Evolutionary conservation across 2,329 filamentous ascomycete species (phyloP).

Genomic region (Microsporum audouinii): DNA sequence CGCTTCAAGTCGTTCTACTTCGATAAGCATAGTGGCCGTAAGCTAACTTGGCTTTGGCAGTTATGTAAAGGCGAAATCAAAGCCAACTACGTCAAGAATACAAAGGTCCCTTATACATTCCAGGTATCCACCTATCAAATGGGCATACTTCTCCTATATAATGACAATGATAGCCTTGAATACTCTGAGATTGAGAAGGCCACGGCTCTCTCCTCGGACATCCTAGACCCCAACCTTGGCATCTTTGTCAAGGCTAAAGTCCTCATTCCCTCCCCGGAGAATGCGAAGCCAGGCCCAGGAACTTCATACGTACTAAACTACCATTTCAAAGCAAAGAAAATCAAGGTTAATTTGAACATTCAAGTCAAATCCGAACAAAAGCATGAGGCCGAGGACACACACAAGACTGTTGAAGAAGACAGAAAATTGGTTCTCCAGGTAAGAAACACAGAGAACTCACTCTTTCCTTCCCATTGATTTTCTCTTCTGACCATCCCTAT

Average conservation of each 20-base stretch:
- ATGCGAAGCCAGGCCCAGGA: slow-evolving; percentile 63
- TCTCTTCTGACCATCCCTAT: slow-evolving; percentile 13
- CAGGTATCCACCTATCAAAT: slow-evolving; percentile 97
- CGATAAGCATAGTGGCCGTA: slow-evolving; percentile 91
- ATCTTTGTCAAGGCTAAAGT: slow-evolving; percentile 93
- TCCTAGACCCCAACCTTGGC: slow-evolving; percentile 71
- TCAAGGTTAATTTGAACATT: slow-evolving; percentile 92
- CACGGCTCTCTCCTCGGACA: slow-evolving; percentile 68
- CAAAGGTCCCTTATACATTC: slow-evolving; percentile 89
- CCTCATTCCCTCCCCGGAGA: slow-evolving; percentile 57
- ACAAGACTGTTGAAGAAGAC: slow-evolving; percentile 99
- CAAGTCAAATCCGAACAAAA: slow-evolving; percentile 92
- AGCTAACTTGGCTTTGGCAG: slow-evolving; percentile 97
- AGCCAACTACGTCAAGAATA: slow-evolving; percentile 78
- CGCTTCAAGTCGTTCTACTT: slow-evolving; percentile 86
- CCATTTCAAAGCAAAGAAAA: slow-evolving; percentile 97
- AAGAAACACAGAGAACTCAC: slow-evolving; percentile 27
- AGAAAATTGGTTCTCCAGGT: slow-evolving; percentile 94
- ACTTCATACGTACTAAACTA: slow-evolving; percentile 79
- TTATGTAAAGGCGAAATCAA: slow-evolving; percentile 95
- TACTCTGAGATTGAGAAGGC: slow-evolving; percentile 80
- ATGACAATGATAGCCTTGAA: slow-evolving; percentile 71
- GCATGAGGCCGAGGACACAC: slow-evolving; percentile 90
- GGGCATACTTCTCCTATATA: slow-evolving; percentile 89
- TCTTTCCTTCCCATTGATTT: slow-evolving; percentile 4